phyloP scores from a whole-genome alignment of 139 green algal species.

The Chlorella ohadii region DNA sequence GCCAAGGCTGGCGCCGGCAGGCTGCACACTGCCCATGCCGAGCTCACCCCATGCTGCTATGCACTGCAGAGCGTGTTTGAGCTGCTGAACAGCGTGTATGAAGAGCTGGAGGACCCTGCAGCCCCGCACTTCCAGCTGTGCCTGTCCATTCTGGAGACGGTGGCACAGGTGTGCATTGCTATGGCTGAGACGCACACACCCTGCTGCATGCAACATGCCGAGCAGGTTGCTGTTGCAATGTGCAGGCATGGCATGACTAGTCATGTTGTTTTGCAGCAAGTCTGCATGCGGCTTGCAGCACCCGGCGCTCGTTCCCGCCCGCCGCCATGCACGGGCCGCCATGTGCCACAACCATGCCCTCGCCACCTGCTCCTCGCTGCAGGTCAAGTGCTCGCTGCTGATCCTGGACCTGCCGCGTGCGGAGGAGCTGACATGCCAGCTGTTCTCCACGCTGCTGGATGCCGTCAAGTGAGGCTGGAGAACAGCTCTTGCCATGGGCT shows the following conservation, averaged over 20 bases:
- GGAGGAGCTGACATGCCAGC: conserved; percentile 48
- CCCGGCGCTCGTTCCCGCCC: too few species aligned
- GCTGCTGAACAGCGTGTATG: conserved; percentile 60
- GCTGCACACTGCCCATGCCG: background rate
- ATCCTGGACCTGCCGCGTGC: conserved; percentile 64
- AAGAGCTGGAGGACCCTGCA: conserved; percentile 53
- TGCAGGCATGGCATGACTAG: too few species aligned
- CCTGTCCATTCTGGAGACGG: conserved; percentile 60
- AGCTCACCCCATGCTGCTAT: too few species aligned
- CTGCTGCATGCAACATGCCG: too few species aligned
- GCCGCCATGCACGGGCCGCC: too few species aligned
- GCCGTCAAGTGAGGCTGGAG: conserved; percentile 53
- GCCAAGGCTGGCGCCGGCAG: background rate
- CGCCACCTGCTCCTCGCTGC: background rate
- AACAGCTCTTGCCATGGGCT: background rate
- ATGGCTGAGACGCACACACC: too few species aligned
- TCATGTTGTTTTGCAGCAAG: too few species aligned
- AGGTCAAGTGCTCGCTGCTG: conserved; percentile 69
- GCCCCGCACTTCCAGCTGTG: conserved; percentile 63
- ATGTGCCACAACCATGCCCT: too few species aligned
- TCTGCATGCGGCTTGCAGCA: too few species aligned
- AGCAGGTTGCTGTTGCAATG: too few species aligned
- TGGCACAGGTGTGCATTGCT: conserved; percentile 52
- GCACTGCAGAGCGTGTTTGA: conserved; percentile 60
- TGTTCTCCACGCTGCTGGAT: conserved; percentile 60